Base-by-base conservation (phyloP, 768 basidiomycete species). In the Paxillus involutus region DNA sequence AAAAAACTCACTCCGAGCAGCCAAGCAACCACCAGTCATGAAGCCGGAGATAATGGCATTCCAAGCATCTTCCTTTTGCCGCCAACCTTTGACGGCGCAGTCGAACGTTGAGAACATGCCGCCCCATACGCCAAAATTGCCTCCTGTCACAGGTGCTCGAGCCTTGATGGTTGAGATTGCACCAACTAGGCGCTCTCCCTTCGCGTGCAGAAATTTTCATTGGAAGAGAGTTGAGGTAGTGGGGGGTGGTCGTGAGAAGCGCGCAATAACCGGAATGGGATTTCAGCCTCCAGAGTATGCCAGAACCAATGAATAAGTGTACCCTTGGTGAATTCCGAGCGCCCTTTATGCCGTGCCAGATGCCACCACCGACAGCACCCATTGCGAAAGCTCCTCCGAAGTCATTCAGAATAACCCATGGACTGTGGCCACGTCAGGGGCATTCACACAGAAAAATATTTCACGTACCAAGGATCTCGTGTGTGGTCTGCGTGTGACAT, bases 51-150 rank as follows among this genome's bases (percentile, higher is more conserved):
- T 88, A 64, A 99, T 98, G 40, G 94, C 94, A 68, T 99, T 99
- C 94, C 94, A 99, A 48, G 96, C 91, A 71, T 97, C 95, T 73
- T 97, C 94, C 70, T 98, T 97, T 77, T 97, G 94, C 70, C 94
- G 81, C 78, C 85, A 92, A 13, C 94, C 92, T 74, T 99, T 98
- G 62, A 99, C 89, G 1, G 94, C 94, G 71, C 97, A 99, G 72
- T 98, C 97, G 63, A 97, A 99, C 33, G 93, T 91, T 43, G 94
- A 98, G 72, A 99, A 99, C 85, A 99, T 89, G 61, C 96, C 97
- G 69, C 96, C 91, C 90, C 91, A 93, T 14, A 92, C 88, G 63
- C 90, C 89, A 69, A 96, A 97, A 75, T 98, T 96, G 29, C 96
- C 97, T 47, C 97, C 97, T 11, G 95, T 94, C 26, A 99, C 97